These are phyloP conservation scores for Arthrocladium fulminans DNA, from an alignment of 2,329 filamentous ascomycete species.

Conservation along the genomic window DNA sequence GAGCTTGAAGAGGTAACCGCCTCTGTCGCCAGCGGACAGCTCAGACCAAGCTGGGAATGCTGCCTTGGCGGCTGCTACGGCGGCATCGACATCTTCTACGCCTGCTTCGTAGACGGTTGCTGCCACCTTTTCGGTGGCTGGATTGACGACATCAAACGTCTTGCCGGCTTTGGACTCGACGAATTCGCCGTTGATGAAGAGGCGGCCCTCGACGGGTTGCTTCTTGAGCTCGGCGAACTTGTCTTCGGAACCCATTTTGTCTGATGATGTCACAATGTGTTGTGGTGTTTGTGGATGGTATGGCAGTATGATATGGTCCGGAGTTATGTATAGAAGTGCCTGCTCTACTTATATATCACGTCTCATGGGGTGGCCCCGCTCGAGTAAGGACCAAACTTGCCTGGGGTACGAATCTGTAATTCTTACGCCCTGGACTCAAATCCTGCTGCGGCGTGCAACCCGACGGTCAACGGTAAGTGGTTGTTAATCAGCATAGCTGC, in stretches of 20 bases:
- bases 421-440: too few species aligned
- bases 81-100: conserved; percentile 27
- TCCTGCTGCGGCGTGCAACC: too few species aligned
- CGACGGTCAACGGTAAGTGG: too few species aligned
- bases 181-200: conserved; percentile 31
- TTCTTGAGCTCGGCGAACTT: not conserved
- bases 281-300: too few species aligned
- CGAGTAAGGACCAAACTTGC: too few species aligned
- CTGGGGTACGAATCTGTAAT: too few species aligned
- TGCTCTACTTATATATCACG: too few species aligned
- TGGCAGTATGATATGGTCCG: too few species aligned
- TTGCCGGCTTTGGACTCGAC: conserved; percentile 25
- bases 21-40: conserved; percentile 37
- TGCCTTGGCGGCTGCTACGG: conserved; percentile 25
- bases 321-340: too few species aligned
- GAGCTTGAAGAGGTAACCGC: conserved; percentile 33
- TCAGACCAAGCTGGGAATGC: conserved; percentile 37
- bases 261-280: too few species aligned
- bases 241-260: not conserved
- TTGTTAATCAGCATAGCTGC: too few species aligned
- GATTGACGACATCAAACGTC: conserved; percentile 29
- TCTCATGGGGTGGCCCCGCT: too few species aligned
- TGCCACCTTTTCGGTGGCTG: conserved; percentile 26
- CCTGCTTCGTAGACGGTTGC: conserved; percentile 26
- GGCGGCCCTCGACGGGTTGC: conserved; percentile 24